These are phyloP conservation scores for Arabidopsis lyrata DNA, from an alignment of 441 rosid species.

Conservation along the genomic window DNA sequence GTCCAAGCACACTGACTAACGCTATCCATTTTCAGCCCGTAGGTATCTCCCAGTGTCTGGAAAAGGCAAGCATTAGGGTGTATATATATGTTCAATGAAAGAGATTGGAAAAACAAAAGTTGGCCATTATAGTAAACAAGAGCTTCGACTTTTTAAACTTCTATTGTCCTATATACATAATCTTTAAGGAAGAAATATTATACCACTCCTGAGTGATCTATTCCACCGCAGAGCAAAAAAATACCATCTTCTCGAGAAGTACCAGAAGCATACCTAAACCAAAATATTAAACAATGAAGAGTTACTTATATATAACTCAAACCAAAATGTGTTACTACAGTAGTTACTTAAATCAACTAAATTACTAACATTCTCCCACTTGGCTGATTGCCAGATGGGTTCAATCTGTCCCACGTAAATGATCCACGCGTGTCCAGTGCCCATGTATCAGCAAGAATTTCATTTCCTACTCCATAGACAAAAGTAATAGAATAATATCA, in stretches of 20 bases:
- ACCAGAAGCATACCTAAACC: conserved; percentile 84
- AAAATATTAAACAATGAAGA: conserved; percentile 36
- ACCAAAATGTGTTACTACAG: conserved; percentile 23
- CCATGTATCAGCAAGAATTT: conserved; percentile 87
- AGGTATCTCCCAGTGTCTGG: conserved; percentile 88
- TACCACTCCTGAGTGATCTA: conserved; percentile 77
- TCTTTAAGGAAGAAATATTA: conserved; percentile 18
- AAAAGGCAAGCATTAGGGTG: conserved; percentile 34
- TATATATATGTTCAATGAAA: neutral
- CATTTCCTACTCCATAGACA: conserved; percentile 55
- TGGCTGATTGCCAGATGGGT: conserved; percentile 78
- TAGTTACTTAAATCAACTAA: conserved; percentile 12
- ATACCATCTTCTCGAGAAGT: conserved; percentile 81
- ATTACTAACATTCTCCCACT: conserved; percentile 82
- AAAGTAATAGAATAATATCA: conserved; percentile 11
- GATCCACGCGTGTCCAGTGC: conserved; percentile 77
- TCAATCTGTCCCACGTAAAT: conserved; percentile 74
- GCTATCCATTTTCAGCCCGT: conserved; percentile 75
- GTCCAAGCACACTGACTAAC: conserved; percentile 88
- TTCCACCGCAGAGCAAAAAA: conserved; percentile 91
- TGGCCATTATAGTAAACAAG: neutral
- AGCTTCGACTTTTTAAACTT: neutral
- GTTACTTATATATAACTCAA: conserved; percentile 26
- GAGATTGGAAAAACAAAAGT: neutral
- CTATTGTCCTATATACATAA: neutral